phyloP scores from a whole-genome alignment of 768 basidiomycete species.

The Sporobolomyces roseus region DNA sequence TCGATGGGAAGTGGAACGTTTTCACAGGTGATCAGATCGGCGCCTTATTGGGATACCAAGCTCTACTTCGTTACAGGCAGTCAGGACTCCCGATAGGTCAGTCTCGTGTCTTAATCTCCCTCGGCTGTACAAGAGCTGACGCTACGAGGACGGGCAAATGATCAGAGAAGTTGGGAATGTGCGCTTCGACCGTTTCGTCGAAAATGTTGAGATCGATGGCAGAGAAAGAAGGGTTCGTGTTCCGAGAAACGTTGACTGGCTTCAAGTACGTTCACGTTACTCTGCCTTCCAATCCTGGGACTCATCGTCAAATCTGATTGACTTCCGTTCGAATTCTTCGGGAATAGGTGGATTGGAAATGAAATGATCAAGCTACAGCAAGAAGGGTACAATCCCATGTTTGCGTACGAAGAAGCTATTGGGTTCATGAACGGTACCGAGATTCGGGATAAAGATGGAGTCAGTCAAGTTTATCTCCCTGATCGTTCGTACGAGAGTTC shows the following conservation, averaged over 20 bases:
- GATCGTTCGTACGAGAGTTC: neutral
- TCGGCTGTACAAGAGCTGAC: no score
- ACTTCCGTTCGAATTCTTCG: neutral
- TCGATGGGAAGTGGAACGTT: conserved; percentile 58
- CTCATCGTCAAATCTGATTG: neutral
- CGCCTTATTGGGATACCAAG: conserved; percentile 53
- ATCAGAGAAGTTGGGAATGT: conserved; percentile 69
- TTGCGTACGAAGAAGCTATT: conserved; percentile 89
- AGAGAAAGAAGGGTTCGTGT: conserved; percentile 69
- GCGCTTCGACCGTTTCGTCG: conserved; percentile 83
- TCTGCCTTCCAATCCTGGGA: no score
- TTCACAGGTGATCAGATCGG: conserved; percentile 88
- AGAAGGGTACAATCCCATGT: conserved; percentile 67
- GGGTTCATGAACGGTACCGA: conserved; percentile 74
- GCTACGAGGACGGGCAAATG: neutral
- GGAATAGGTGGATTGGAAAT: conserved; percentile 65
- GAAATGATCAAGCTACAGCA: conserved; percentile 63
- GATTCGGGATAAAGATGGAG: conserved; percentile 80
- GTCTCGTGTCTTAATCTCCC: no score
- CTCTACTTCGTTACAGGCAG: conserved; percentile 53
- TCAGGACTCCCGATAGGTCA: conserved; percentile 55
- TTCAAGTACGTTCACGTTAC: conserved; percentile 67
- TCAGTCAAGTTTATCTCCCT: conserved; percentile 54
- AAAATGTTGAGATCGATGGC: conserved; percentile 84
- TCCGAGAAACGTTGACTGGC: conserved; percentile 79